A percentile compares a stretch with the other conserved stretches of the same genome.
These are phyloP conservation scores for Striga hermonthica DNA, from an alignment of 305 asterid genomes.

Conservation along the genomic window DNA sequence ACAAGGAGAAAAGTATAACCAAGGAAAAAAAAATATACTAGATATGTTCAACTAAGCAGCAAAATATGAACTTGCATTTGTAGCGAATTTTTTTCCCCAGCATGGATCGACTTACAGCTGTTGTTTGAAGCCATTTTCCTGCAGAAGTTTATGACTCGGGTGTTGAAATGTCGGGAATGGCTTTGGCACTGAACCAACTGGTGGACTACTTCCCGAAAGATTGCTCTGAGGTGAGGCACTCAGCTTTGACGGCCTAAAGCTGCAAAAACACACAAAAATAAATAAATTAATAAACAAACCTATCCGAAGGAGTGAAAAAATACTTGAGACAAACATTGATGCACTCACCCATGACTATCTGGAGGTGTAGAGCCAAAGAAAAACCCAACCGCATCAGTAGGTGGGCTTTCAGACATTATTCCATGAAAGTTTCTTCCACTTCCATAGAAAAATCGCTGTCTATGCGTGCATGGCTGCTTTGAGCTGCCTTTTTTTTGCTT, in stretches of 20 bases:
- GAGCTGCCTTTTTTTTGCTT: slow-evolving; percentile 62
- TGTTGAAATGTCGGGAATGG: slow-evolving; percentile 82
- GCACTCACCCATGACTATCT: slow-evolving; percentile 70
- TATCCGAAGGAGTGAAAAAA: neutral
- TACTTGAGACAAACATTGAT: neutral
- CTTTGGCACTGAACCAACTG: slow-evolving; percentile 77
- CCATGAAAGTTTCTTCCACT: slow-evolving; percentile 50
- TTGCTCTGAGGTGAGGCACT: slow-evolving; percentile 72
- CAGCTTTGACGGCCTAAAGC: slow-evolving; percentile 53
- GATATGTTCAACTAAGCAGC: slow-evolving; percentile 4
- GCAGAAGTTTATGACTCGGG: slow-evolving; percentile 80
- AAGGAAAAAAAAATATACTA: neutral
- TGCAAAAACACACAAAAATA: slow-evolving; percentile 27
- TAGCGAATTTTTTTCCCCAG: slow-evolving; percentile 10
- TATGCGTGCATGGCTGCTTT: slow-evolving; percentile 54
- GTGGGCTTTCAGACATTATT: slow-evolving; percentile 67
- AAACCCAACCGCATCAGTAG: slow-evolving; percentile 81
- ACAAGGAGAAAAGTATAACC: neutral
- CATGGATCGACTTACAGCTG: slow-evolving; percentile 55
- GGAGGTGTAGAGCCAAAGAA: slow-evolving; percentile 95
- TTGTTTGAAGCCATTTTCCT: slow-evolving; percentile 90
- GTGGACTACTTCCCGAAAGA: slow-evolving; percentile 64
- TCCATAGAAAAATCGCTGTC: slow-evolving; percentile 66
- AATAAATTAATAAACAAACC: neutral
- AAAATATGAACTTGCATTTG: neutral